Evolutionary conservation across 768 basidiomycete species (phyloP), one percentile per base, ranked within the genome.

Genomic region (Boletus rufocinnamomeus): DNA sequence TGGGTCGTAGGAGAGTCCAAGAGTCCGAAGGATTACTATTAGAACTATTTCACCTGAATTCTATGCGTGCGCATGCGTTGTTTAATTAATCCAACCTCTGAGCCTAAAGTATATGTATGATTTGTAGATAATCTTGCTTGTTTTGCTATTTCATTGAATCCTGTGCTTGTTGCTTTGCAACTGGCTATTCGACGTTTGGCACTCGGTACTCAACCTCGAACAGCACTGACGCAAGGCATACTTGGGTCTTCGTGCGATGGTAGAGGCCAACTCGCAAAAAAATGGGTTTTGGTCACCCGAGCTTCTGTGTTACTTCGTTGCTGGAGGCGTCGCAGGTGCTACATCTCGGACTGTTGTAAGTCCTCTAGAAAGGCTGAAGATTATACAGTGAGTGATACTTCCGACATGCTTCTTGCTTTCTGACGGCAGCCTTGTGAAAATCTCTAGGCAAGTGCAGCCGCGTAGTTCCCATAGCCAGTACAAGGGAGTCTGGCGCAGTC

Each of bases 291-390:
- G 63, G 66, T 52, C 70, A 28, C 68, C 69, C 47, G 69, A 74
- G 35, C 61, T 73, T 40, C 57, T 68, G n/a, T 73, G 80, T 46
- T 84, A 83, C 63, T 84, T 84, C 65, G 74, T 84, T 57, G 82
- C 84, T 1, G 82, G 82, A 37, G 82, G 82, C 32, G 55, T 79
- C 52, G 82, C 82, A 34, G 82, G 82, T 30, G 82, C 84, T 37
- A 86, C 92, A 10, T 93, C 90, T 58, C 79, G 95, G 54, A 97
- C 95, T 2, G 91, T 97, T 16, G 96, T 98, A 50, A 89, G 86
- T 64, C 96, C 95, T 11, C 73, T 98, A 16, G 95, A 98, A 67
- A 78, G 96, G 58, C 79, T 98, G 54, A 99, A 99, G 75, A 98
- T 99, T 69, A 97, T 99, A 60, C 88, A 95, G 95, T 95, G 66